phyloP scores from a whole-genome alignment of 345 rosid species.

The Gossypioides kirkii region DNA sequence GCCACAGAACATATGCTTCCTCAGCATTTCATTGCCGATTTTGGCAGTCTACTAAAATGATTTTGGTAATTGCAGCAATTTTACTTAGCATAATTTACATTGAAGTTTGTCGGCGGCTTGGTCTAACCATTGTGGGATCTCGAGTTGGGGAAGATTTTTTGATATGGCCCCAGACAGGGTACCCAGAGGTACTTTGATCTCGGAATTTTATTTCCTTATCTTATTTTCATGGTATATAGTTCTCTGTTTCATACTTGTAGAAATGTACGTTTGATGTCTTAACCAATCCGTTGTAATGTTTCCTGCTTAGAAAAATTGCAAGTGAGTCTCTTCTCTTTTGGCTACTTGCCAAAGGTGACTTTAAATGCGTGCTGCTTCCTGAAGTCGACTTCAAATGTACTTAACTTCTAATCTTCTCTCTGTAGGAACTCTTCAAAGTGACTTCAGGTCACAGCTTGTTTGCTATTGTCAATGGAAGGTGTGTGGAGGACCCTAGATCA shows the following conservation, averaged over 20 bases:
- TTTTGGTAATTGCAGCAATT: slow-evolving; percentile 52
- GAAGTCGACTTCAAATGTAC: not conserved
- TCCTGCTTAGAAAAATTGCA: not conserved
- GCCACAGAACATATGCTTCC: not conserved
- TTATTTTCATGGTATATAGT: not conserved
- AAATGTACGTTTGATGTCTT: not conserved
- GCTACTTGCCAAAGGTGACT: not conserved
- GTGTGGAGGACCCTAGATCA: slow-evolving; percentile 83
- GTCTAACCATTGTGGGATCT: slow-evolving; percentile 83
- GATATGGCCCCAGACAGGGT: slow-evolving; percentile 86
- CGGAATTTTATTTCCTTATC: not conserved
- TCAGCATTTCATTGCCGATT: not conserved
- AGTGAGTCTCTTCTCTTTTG: not conserved
- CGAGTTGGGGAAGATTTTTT: slow-evolving; percentile 92
- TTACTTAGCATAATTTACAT: slow-evolving; percentile 88
- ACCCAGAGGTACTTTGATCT: slow-evolving; percentile 58
- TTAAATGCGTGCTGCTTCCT: not conserved
- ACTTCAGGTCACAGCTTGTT: slow-evolving; percentile 84
- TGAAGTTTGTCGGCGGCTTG: slow-evolving; percentile 78
- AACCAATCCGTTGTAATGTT: not conserved
- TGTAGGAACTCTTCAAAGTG: slow-evolving; percentile 74
- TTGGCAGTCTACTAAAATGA: slow-evolving; percentile 2
- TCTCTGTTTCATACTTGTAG: not conserved
- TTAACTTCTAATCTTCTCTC: slow-evolving; percentile 11
- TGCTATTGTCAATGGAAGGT: slow-evolving; percentile 72